phyloP scores from a whole-genome alignment of 495 filamentous ascomycete species.

The Chaetomidium leptoderma region DNA sequence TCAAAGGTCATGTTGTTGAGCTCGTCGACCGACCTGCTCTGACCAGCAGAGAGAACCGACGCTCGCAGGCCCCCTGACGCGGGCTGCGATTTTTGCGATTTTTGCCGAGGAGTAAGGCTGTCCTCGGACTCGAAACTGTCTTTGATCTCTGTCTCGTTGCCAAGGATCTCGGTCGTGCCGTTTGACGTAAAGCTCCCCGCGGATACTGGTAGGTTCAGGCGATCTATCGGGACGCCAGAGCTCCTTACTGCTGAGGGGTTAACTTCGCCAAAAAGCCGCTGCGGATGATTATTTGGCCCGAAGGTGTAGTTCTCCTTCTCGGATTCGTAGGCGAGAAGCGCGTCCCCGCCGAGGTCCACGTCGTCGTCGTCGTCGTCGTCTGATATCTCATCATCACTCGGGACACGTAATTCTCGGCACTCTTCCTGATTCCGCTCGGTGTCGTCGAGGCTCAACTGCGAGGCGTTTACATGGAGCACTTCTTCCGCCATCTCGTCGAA shows the following conservation, averaged over 20 bases:
- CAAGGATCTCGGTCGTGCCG: slow-evolving; percentile 31
- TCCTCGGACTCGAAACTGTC: slow-evolving; percentile 42
- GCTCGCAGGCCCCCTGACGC: slow-evolving; percentile 8
- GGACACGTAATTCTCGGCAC: slow-evolving; percentile 6
- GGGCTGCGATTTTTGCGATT: slow-evolving; percentile 21
- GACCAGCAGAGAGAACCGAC: slow-evolving; percentile 20
- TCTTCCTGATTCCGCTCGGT: slow-evolving; percentile 16
- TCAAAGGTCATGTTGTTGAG: slow-evolving; percentile 37
- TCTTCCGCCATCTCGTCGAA: slow-evolving; percentile 50
- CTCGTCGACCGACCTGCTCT: slow-evolving; percentile 32
- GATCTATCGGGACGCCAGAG: slow-evolving; percentile 40
- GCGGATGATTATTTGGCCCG: slow-evolving; percentile 34
- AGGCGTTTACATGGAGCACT: slow-evolving; percentile 52
- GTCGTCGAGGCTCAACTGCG: slow-evolving; percentile 63
- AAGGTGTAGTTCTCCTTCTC: slow-evolving; percentile 44
- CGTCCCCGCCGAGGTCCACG: slow-evolving; percentile 31
- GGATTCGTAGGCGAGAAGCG: slow-evolving; percentile 32
- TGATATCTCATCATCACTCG: slow-evolving; percentile 34
- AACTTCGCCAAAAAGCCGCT: slow-evolving; percentile 78
- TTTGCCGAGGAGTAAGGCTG: slow-evolving; percentile 36
- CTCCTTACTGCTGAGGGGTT: slow-evolving; percentile 64
- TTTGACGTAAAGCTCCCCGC: slow-evolving; percentile 23
- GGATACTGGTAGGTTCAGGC: slow-evolving; percentile 45
- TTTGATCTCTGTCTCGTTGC: slow-evolving; percentile 33
- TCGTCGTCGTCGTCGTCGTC: slow-evolving; percentile 52